Evolutionary conservation across 2,329 filamentous ascomycete species (phyloP), one percentile per base, ranked within the genome.

Genomic region (Endothia cerciana): DNA sequence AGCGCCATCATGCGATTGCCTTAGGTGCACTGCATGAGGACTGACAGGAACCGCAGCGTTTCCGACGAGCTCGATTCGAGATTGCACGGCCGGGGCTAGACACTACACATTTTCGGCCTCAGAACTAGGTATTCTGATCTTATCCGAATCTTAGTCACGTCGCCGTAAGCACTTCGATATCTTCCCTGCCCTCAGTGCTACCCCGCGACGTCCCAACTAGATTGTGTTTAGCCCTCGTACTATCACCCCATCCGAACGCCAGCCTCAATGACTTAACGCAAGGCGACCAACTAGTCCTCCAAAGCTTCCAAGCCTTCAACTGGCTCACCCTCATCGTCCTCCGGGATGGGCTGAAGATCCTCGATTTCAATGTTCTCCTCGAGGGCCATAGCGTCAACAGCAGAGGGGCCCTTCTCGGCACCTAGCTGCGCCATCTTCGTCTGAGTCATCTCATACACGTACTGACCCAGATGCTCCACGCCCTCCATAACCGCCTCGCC

Each of bases 391-490:
- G 73, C 72, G 38, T 75, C 72, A 72, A 71, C 17, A 68, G 71
- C 2, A 72, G 70, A 56, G 57, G 77, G 65, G 8, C 75, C 75
- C 28, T 74, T 74, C 60, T 79, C 82, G 11, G 72, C 77, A 60
- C 80, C 78, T 56, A 87, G 69, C 73, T 87, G 82, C 73, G 81
- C 77, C 43, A 86, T 70, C 73, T 78, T 83, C 1, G 84, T 86
- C 57, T 90, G 87, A 3, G 93, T 97, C 93, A 99, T 99, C 77
- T 99, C 92, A 75, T 88, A 97, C 28, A 99, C 94, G 77, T 97
- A 99, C 78, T 97, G 91, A 0, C 95, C 95, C 43, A 99, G 78
- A 80, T 99, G 95, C 80, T 99, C 94, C 1, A 98, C 89, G 41
- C 91, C 87, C 72, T 94, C 91, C 92, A 99, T 98, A 25, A 87